Percentiles rank a stretch among this genome's conserved stretches.
Conservation (phyloP, 2,329 filamentous ascomycete genomes). For the Aspergillus sp. region DNA sequence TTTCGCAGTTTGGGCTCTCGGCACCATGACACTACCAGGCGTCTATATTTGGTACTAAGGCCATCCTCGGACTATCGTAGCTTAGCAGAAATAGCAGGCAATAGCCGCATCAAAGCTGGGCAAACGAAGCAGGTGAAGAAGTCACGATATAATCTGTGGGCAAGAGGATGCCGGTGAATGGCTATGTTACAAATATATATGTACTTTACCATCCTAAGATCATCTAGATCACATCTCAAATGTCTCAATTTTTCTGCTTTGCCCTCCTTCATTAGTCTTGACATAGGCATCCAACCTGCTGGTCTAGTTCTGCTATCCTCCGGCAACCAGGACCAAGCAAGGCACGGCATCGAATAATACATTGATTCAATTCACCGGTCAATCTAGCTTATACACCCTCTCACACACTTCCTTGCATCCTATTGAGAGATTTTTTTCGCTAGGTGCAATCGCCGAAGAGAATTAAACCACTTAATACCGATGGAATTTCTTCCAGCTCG, state of each 20-base stretch:
- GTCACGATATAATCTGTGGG: not conserved
- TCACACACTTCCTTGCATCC: too few species aligned
- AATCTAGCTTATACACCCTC: too few species aligned
- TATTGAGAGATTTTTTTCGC: too few species aligned
- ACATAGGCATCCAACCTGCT: not conserved
- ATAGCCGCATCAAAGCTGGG: not conserved
- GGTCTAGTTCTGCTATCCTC: too few species aligned
- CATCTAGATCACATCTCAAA: not conserved
- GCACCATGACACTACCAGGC: not conserved
- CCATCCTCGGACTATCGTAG: not conserved
- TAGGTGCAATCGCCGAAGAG: too few species aligned
- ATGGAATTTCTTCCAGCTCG: too few species aligned
- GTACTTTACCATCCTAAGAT: not conserved
- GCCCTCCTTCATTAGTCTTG: not conserved
- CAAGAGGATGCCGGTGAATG: not conserved
- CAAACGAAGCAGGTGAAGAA: not conserved
- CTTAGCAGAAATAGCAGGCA: not conserved
- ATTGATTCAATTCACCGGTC: too few species aligned
- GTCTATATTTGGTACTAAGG: not conserved
- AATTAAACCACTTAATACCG: too few species aligned
- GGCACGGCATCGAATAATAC: too few species aligned
- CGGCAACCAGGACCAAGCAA: too few species aligned
- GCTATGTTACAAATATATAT: not conserved
- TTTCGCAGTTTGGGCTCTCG: not conserved
- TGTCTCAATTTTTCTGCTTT: not conserved